Conservation (phyloP, 2,329 filamentous ascomycete genomes). For the Aspergillus novofumigatus region DNA sequence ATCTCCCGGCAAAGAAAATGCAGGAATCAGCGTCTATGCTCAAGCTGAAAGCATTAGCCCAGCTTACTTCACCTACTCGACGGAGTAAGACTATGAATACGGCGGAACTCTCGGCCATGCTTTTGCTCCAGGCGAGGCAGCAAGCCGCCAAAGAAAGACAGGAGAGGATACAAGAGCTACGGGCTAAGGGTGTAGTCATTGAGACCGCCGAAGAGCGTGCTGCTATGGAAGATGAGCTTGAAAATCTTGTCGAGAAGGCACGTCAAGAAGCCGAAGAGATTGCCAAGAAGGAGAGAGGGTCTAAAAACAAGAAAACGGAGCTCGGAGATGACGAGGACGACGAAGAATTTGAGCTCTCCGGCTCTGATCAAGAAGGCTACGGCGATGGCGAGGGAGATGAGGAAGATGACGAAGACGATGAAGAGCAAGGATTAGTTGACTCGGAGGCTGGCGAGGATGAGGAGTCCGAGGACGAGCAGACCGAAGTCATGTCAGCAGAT, state of each 20-base stretch:
- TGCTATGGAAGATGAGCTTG: slow-evolving; percentile 74
- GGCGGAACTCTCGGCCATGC: slow-evolving; percentile 62
- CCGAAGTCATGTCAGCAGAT: slow-evolving; percentile 34
- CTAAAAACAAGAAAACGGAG: slow-evolving; percentile 57
- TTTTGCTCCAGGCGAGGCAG: slow-evolving; percentile 69
- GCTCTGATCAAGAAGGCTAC: slow-evolving; percentile 17
- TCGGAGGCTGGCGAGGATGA: slow-evolving; percentile 42
- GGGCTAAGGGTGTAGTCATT: slow-evolving; percentile 73
- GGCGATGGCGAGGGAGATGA: slow-evolving; percentile 17
- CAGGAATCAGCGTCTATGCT: slow-evolving; percentile 59
- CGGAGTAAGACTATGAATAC: slow-evolving; percentile 58
- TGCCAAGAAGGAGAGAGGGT: slow-evolving; percentile 68
- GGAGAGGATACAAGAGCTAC: slow-evolving; percentile 70
- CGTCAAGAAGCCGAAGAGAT: slow-evolving; percentile 75
- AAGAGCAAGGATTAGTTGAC: slow-evolving; percentile 19
- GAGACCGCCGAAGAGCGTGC: slow-evolving; percentile 85
- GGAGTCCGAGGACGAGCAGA: slow-evolving; percentile 31
- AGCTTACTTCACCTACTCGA: slow-evolving; percentile 59
- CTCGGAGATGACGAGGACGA: slow-evolving; percentile 39
- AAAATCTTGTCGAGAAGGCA: slow-evolving; percentile 82
- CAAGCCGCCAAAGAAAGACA: slow-evolving; percentile 77
- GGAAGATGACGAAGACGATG: slow-evolving; percentile 14
- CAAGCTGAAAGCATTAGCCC: slow-evolving; percentile 68
- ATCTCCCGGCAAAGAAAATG: slow-evolving; percentile 59
- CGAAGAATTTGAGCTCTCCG: slow-evolving; percentile 19